Evolutionary conservation across 257 asterid genomes (phyloP).

Genomic region (Plantago elongata): DNA sequence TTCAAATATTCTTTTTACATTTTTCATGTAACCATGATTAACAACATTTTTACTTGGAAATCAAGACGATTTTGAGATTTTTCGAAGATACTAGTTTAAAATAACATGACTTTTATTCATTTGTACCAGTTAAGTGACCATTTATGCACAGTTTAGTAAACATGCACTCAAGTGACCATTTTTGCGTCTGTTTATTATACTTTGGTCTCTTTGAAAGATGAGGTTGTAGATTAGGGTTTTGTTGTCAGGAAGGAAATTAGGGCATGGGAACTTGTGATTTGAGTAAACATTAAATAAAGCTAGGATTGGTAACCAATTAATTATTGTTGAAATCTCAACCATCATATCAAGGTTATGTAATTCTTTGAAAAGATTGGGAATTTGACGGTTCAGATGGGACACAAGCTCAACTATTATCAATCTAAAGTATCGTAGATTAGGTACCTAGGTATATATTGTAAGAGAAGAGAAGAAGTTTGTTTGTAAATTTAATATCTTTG

Average conservation of each 20-base stretch:
- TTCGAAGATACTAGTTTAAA: background rate
- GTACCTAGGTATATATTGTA: conserved; percentile 13
- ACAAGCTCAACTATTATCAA: conserved; percentile 32
- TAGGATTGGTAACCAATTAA: conserved; percentile 23
- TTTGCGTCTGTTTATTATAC: conserved; percentile 33
- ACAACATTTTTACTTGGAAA: too few relatives aligned
- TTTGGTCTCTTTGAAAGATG: conserved; percentile 32
- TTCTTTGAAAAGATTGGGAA: conserved; percentile 23
- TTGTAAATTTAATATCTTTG: conserved; percentile 7
- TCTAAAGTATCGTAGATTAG: background rate
- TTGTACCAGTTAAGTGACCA: conserved; percentile 10
- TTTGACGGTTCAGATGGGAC: conserved; percentile 45
- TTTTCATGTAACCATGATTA: too few relatives aligned
- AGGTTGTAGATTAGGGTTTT: conserved; percentile 35
- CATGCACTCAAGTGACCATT: conserved; percentile 19
- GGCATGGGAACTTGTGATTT: conserved; percentile 14
- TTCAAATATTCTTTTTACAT: conserved; percentile 2
- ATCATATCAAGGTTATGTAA: conserved; percentile 41
- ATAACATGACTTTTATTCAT: background rate
- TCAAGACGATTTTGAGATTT: too few relatives aligned
- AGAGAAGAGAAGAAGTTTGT: conserved; percentile 12
- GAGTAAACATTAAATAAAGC: background rate
- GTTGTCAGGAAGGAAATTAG: background rate
- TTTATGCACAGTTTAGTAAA: conserved; percentile 28
- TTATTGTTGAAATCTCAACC: conserved; percentile 42